phyloP scores from a whole-genome alignment of 148 eudicot species.

The Chenopodium quinoa region DNA sequence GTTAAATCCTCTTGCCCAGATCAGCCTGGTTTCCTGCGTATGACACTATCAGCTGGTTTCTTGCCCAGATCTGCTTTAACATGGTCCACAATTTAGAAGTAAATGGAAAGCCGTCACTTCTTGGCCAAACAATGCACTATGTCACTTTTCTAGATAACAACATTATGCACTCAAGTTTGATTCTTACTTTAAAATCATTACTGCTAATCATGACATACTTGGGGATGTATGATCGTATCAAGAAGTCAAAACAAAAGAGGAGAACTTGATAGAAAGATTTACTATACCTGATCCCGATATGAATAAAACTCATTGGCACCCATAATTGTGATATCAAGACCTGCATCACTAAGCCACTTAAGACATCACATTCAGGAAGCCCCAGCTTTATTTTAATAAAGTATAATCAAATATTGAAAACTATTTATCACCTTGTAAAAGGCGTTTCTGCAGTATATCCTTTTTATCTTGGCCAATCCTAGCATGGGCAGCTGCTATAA shows the following conservation, averaged over 20 bases:
- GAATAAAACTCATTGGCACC: slow-evolving; percentile 98
- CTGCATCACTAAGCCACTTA: slow-evolving; percentile 59
- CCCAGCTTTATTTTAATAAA: slow-evolving; percentile 7
- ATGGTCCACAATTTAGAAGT: neutral
- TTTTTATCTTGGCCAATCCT: slow-evolving; percentile 57
- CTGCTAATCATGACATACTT: neutral
- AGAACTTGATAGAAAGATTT: neutral
- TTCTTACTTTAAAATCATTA: neutral
- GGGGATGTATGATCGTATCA: neutral
- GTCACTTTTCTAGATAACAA: neutral
- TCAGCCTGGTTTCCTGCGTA: neutral
- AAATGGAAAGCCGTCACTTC: neutral
- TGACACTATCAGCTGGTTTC: neutral
- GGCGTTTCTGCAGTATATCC: slow-evolving; percentile 57
- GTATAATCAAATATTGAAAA: neutral
- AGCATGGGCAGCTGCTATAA: slow-evolving; percentile 77
- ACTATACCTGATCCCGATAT: slow-evolving; percentile 76
- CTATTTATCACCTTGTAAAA: slow-evolving; percentile 58
- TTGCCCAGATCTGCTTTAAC: neutral
- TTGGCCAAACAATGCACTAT: neutral
- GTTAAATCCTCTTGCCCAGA: neutral
- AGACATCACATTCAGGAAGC: slow-evolving; percentile 28
- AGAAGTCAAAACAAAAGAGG: neutral
- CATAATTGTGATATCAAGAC: slow-evolving; percentile 91
- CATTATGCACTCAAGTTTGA: neutral